These are phyloP conservation scores for Cutaneotrichosporon cyanovorans DNA, from an alignment of 1,284 basidiomycete genomes.

Conservation along the genomic window DNA sequence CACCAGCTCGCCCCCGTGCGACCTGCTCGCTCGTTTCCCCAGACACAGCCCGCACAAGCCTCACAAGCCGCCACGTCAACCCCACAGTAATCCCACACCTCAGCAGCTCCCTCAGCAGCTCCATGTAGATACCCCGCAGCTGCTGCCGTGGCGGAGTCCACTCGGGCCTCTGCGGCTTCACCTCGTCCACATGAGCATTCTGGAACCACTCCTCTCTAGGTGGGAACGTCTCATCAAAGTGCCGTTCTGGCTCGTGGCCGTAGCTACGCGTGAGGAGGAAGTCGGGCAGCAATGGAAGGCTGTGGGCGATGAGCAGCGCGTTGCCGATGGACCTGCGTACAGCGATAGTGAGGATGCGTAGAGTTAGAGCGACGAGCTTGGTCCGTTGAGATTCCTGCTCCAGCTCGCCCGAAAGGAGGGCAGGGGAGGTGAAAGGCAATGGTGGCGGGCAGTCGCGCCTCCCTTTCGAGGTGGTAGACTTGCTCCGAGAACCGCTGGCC, in stretches of 20 bases:
- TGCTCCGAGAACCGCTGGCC: too few species aligned
- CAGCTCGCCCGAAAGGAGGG: slow-evolving; percentile 1
- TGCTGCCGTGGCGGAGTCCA: slow-evolving; percentile 20
- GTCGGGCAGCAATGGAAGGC: slow-evolving; percentile 29
- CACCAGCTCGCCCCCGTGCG: too few species aligned
- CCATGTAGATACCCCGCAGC: slow-evolving; percentile 28
- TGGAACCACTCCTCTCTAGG: slow-evolving; percentile 29
- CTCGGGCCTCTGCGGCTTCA: slow-evolving; percentile 6
- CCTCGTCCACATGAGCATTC: slow-evolving; percentile 13
- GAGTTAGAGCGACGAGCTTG: slow-evolving; percentile 19
- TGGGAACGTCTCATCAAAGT: slow-evolving; percentile 34
- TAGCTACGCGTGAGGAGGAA: slow-evolving; percentile 33
- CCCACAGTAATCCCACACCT: slow-evolving; percentile 32
- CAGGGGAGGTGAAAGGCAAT: neutral
- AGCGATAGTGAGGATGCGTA: slow-evolving; percentile 23
- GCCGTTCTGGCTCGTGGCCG: slow-evolving; percentile 22
- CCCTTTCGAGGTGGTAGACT: neutral
- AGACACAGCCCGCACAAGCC: slow-evolving; percentile 29
- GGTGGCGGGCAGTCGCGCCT: neutral
- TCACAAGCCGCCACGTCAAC: slow-evolving; percentile 37
- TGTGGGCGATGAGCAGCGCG: slow-evolving; percentile 21
- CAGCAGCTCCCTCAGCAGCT: slow-evolving; percentile 27
- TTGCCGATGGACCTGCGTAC: slow-evolving; percentile 15
- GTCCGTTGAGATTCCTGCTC: neutral
- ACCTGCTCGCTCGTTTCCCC: too few species aligned